These are phyloP conservation scores for Obba rivulosa DNA, from an alignment of 768 basidiomycete species.

Conservation along the genomic window DNA sequence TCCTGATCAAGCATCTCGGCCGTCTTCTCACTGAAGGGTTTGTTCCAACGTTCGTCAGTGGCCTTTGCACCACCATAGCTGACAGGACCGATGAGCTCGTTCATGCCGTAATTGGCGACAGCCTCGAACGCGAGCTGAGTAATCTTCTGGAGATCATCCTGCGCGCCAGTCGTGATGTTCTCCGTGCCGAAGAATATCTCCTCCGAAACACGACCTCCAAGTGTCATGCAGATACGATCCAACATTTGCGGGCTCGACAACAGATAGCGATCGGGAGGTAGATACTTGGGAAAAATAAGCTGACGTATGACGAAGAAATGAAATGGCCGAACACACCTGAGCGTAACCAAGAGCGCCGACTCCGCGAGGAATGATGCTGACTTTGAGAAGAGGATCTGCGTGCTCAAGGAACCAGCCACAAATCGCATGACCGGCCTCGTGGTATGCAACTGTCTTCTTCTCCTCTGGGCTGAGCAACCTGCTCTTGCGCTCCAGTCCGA, in stretches of 20 bases:
- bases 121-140: slow-evolving; percentile 97
- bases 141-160: slow-evolving; percentile 97
- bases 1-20: slow-evolving; percentile 88
- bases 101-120: slow-evolving; percentile 97
- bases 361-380: slow-evolving; percentile 96
- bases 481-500: slow-evolving; percentile 94
- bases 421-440: slow-evolving; percentile 98
- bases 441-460: slow-evolving; percentile 98
- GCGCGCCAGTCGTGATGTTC: slow-evolving; percentile 96
- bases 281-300: slow-evolving; percentile 50
- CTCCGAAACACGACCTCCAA: slow-evolving; percentile 96
- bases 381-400: slow-evolving; percentile 94
- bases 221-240: slow-evolving; percentile 97
- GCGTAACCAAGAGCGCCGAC: slow-evolving; percentile 95
- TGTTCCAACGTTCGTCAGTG: slow-evolving; percentile 85
- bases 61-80: slow-evolving; percentile 90
- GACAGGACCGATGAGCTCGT: slow-evolving; percentile 88
- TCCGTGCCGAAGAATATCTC: slow-evolving; percentile 93
- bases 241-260: slow-evolving; percentile 91
- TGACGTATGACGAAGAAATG: not conserved
- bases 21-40: slow-evolving; percentile 98
- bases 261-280: slow-evolving; percentile 93
- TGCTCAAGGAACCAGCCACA: slow-evolving; percentile 99
- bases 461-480: slow-evolving; percentile 90
- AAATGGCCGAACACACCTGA: slow-evolving; percentile 46